Evolutionary conservation across 2,329 filamentous ascomycete species (phyloP), one percentile per base, ranked within the genome.

Genomic region (Xenoacremonium recifei): DNA sequence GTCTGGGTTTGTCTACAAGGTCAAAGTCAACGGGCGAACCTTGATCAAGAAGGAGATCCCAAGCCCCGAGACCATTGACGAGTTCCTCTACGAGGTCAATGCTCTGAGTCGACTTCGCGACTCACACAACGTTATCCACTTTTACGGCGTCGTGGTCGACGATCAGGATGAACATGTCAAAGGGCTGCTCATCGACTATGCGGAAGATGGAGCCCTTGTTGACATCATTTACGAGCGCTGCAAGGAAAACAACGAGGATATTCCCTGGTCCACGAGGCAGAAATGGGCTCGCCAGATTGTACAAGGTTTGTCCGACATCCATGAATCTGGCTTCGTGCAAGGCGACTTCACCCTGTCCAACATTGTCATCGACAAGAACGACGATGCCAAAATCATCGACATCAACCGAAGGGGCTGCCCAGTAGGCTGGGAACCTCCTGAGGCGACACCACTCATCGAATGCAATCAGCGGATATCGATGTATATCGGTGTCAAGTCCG

Each of bases 31-130:
- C 44, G 82, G 79, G 9, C 70, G 76, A 43, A 71, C 81, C 2
- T 85, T 90, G 56, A 96, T 99, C 67, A 97, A 97, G 66, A 99
- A 99, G 64, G 93, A 99, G 61, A 97, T 99, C 13, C 93, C 93
- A 1, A 91, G 92, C 2, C 92, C 91, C 3, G 92, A 97, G 57
- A 93, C 89, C 0, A 85, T 97, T 16, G 92, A 97, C 49, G 93
- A 97, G 63, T 99, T 99, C 59, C 72, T 97, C 3, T 99, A 99
- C 64, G 93, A 99, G 67, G 87, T 96, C 62, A 96, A 97, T 63
- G 92, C 92, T 4, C 79, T 99, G n/a, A 84, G 87, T 63, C 81
- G 82, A 21, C 73, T 99, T 13, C 75, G 77, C 31, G 81, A 79
- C 42, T 88, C 89, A 2, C 73, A 75, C 5, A 85, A 85, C 55